phyloP scores from a whole-genome alignment of 148 eudicot species.

The Drosera capensis region DNA sequence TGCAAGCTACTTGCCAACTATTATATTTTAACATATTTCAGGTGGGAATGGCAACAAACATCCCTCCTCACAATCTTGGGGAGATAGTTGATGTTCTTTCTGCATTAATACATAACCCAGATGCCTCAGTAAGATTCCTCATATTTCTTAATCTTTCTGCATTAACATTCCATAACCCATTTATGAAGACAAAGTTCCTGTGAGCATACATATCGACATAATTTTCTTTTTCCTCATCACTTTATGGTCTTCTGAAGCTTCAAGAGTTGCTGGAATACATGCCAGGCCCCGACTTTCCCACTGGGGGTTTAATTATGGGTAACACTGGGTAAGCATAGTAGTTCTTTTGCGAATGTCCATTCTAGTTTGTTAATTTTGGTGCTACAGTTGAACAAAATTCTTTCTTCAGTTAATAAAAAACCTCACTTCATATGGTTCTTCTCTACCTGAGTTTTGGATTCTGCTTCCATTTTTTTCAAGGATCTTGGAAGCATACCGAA shows the following conservation, averaged over 20 bases:
- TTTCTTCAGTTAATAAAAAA: too few relatives aligned
- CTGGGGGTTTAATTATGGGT: conserved; percentile 96
- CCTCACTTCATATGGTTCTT: too few relatives aligned
- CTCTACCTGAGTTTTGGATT: not conserved
- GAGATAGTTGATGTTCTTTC: conserved; percentile 92
- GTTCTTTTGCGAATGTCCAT: too few relatives aligned
- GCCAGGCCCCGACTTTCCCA: conserved; percentile 99
- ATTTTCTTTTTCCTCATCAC: not conserved
- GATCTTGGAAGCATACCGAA: conserved; percentile 82
- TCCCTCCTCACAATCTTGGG: conserved; percentile 98
- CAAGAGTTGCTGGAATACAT: conserved; percentile 89
- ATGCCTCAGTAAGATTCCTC: conserved; percentile 64
- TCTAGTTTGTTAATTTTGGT: too few relatives aligned
- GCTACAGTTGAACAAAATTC: too few relatives aligned
- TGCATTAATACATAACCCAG: conserved; percentile 82
- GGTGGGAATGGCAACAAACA: conserved; percentile 99
- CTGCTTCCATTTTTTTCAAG: conserved; percentile 22
- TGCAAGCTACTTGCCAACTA: too few relatives aligned
- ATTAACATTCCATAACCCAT: too few relatives aligned
- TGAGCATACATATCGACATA: too few relatives aligned
- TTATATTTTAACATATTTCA: conserved; percentile 11
- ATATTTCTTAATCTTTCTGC: conserved; percentile 1
- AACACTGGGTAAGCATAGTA: conserved; percentile 71
- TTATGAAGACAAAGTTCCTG: too few relatives aligned
- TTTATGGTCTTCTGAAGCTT: conserved; percentile 35